Percentiles rank a stretch among this genome's conserved stretches.
Conservation (phyloP, 306 rosid species). For the Delonix regia region DNA sequence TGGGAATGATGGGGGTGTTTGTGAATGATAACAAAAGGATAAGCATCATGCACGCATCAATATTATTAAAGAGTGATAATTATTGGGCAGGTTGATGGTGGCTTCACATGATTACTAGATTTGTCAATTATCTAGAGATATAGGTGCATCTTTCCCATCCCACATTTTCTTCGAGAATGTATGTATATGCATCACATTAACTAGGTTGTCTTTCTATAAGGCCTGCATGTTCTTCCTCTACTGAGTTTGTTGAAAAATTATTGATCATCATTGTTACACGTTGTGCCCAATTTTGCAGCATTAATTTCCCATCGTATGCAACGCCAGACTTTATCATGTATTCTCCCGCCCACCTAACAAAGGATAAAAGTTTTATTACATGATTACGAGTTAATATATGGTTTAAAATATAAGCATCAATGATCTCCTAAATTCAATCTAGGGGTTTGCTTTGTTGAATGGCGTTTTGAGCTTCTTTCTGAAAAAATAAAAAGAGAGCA, state of each 20-base stretch:
- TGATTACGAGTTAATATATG: background rate
- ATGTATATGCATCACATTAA: conserved; percentile 25
- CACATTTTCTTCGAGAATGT: conserved; percentile 22
- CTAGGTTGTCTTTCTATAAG: conserved; percentile 18
- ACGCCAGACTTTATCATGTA: background rate
- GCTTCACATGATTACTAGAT: conserved; percentile 22
- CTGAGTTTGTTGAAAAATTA: background rate
- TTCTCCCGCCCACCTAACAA: too few relatives aligned
- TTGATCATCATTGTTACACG: conserved; percentile 26
- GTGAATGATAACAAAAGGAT: conserved; percentile 13
- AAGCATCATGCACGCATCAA: conserved; percentile 14
- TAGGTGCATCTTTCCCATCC: background rate
- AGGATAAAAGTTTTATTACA: background rate
- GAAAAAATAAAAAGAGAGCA: background rate
- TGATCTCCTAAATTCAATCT: background rate
- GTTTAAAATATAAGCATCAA: background rate
- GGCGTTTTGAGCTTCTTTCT: background rate
- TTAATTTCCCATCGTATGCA: background rate
- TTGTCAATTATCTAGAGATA: conserved; percentile 16
- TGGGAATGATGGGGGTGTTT: background rate
- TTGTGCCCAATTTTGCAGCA: conserved; percentile 13
- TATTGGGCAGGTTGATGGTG: conserved; percentile 27
- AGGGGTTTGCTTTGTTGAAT: background rate
- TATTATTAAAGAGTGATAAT: background rate
- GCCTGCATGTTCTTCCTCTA: conserved; percentile 15